Evolutionary conservation across 257 asterid species (phyloP), one percentile per base, ranked within the genome.

Genomic region (Solanum verrucosum): DNA sequence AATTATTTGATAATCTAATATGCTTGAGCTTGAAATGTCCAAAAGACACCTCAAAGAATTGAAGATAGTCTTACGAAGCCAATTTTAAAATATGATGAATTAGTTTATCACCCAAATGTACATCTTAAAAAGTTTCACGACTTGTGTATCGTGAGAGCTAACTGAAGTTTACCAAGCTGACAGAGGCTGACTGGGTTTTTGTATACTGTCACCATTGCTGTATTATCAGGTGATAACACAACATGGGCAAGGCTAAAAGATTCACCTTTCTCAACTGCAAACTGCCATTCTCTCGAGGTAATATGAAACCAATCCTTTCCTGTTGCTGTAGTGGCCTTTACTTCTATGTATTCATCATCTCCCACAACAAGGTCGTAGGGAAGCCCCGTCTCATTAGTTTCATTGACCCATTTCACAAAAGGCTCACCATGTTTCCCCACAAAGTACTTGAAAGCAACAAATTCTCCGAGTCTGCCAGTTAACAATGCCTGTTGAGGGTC

Each of bases 181-280:
- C 98, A 95, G 75, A 96, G 88, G 90, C 91, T 93, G 44, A 93
- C 93, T 1, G 97, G 98, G 86, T 97, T 95, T 88, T 93, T 95
- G 93, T 95, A 95, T 29, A 94, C 73, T 0, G 98, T 93, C 35
- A 97, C 94, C 78, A 79, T 93, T 1, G 98, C 96, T 93, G 93
- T 90, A 29, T 91, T 90, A 78, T 92, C 87, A 34, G 92, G 92
- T 13, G 89, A 91, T 85, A 97, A 91, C 86, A 90, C 90, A 15
- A 95, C 98, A 79, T 94, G 96, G 2, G 98, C 99, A 82, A 97
- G 88, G 92, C 98, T 96, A 91, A 92, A 97, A 84, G 96, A 87
- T 86, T 97, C 98, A 65, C 99, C 98, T 89, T 93, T 97, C 90
- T 97, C 98, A 35, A 92, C 77, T 7, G 98, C 99, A 85, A 95